Conservation (phyloP, 805 yeast genomes). For the Maudiozyma barnettii region DNA sequence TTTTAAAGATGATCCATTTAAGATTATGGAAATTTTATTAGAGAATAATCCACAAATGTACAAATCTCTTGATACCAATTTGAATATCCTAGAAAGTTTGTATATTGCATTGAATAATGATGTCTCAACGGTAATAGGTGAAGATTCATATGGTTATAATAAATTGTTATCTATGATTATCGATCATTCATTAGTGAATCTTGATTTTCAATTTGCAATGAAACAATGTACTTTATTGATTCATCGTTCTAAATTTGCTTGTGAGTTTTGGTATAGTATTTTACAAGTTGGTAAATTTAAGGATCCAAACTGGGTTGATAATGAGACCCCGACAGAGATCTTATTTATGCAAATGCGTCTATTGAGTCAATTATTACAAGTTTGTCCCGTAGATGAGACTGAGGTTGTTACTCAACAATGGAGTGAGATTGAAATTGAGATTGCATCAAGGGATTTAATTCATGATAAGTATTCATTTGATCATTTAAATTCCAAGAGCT, state of each 20-base stretch:
- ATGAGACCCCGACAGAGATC: conserved; percentile 30
- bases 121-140: neutral
- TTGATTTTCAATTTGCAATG: conserved; percentile 53
- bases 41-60: conserved; percentile 49
- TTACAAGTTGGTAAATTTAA: conserved; percentile 61
- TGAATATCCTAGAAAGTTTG: conserved; percentile 34
- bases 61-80: conserved; percentile 34
- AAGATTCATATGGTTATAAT: conserved; percentile 4
- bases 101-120: conserved; percentile 31
- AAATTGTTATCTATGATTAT: conserved; percentile 43
- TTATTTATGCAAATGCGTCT: conserved; percentile 45
- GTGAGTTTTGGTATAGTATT: conserved; percentile 55
- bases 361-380: conserved; percentile 40
- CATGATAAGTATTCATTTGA: conserved; percentile 15
- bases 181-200: conserved; percentile 54
- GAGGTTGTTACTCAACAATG: conserved; percentile 53
- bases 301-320: conserved; percentile 37
- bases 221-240: conserved; percentile 34
- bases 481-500: neutral
- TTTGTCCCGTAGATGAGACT: conserved; percentile 48
- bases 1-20: conserved; percentile 26
- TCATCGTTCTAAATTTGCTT: conserved; percentile 10
- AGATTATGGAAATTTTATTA: conserved; percentile 35
- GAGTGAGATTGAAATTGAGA: conserved; percentile 39
- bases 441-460: conserved; percentile 27